Percentiles rank a stretch among this genome's conserved stretches.
Conservation (phyloP, 257 asterid genomes). For the Euphrasia confusa region DNA sequence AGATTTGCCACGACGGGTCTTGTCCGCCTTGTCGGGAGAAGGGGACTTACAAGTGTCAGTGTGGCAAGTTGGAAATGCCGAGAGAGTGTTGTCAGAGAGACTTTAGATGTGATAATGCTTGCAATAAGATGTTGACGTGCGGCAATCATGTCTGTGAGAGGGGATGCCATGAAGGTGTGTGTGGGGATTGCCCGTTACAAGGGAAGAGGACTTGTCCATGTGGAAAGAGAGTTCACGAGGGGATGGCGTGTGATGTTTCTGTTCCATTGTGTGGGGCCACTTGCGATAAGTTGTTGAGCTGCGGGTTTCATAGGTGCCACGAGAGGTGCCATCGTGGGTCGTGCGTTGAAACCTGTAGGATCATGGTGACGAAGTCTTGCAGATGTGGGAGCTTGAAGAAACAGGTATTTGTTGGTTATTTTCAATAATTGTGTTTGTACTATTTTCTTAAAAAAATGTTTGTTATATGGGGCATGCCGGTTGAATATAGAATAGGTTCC, state of each 20-base stretch:
- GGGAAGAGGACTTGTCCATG: slow-evolving; percentile 93
- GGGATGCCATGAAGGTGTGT: slow-evolving; percentile 80
- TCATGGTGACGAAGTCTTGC: slow-evolving; percentile 67
- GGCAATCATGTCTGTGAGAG: slow-evolving; percentile 70
- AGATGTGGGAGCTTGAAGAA: slow-evolving; percentile 94
- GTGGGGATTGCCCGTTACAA: slow-evolving; percentile 77
- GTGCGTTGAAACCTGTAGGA: slow-evolving; percentile 73
- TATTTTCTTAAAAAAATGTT: not conserved
- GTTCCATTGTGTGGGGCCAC: slow-evolving; percentile 77
- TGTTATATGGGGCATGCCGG: slow-evolving; percentile 26
- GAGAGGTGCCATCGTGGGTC: slow-evolving; percentile 92
- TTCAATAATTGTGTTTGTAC: slow-evolving; percentile 9
- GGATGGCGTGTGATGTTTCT: slow-evolving; percentile 74
- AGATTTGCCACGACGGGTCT: slow-evolving; percentile 73
- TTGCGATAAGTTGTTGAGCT: slow-evolving; percentile 65
- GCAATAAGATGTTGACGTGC: slow-evolving; percentile 62
- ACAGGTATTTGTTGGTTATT: slow-evolving; percentile 45
- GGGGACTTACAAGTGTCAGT: slow-evolving; percentile 56
- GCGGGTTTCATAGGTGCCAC: slow-evolving; percentile 80
- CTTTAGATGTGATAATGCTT: slow-evolving; percentile 67
- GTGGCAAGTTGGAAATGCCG: slow-evolving; percentile 62
- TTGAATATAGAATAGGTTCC: slow-evolving; percentile 76
- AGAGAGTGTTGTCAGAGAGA: slow-evolving; percentile 69
- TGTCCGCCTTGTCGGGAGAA: slow-evolving; percentile 59
- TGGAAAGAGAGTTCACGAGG: slow-evolving; percentile 70